Percentiles rank a stretch among this genome's conserved stretches.
These are phyloP conservation scores for Drosera capensis DNA, from an alignment of 148 eudicot genomes.

Conservation along the genomic window DNA sequence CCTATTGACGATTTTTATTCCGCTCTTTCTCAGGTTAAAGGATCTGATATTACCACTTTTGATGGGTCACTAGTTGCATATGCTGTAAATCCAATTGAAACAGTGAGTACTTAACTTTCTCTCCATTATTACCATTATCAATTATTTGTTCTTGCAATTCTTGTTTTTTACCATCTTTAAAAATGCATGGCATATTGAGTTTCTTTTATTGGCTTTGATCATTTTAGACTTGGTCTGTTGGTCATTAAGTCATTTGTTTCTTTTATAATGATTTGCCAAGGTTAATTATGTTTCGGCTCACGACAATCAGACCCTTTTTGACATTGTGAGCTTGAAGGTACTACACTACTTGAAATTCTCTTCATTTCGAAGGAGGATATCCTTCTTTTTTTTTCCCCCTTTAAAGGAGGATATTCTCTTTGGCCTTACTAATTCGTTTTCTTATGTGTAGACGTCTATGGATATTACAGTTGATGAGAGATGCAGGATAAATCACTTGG, in stretches of 20 bases:
- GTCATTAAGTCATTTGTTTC: neutral
- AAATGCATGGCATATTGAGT: neutral
- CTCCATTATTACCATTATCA: neutral
- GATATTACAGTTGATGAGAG: conserved; percentile 64
- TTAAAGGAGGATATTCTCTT: neutral
- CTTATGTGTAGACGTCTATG: conserved; percentile 46
- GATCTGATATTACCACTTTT: conserved; percentile 54
- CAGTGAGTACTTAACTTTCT: conserved; percentile 32
- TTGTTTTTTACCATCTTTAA: neutral
- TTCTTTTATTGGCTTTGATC: too few species aligned
- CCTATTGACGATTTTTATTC: neutral
- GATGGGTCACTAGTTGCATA: conserved; percentile 71
- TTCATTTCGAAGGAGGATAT: neutral
- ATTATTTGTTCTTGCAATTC: neutral
- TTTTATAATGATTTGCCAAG: conserved; percentile 24
- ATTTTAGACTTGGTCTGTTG: too few species aligned
- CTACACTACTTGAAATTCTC: neutral
- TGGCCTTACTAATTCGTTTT: conserved; percentile 10
- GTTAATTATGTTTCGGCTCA: conserved; percentile 95
- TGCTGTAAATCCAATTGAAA: conserved; percentile 64
- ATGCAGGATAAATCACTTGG: conserved; percentile 82
- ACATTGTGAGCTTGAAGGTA: conserved; percentile 89
- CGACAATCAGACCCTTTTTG: conserved; percentile 94
- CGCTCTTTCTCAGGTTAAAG: conserved; percentile 52
- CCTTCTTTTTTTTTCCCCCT: neutral